Percentiles rank a stretch among this genome's conserved stretches.
These are phyloP conservation scores for Aspergillus sp. DNA, from an alignment of 2,329 filamentous ascomycete species.

Conservation along the genomic window DNA sequence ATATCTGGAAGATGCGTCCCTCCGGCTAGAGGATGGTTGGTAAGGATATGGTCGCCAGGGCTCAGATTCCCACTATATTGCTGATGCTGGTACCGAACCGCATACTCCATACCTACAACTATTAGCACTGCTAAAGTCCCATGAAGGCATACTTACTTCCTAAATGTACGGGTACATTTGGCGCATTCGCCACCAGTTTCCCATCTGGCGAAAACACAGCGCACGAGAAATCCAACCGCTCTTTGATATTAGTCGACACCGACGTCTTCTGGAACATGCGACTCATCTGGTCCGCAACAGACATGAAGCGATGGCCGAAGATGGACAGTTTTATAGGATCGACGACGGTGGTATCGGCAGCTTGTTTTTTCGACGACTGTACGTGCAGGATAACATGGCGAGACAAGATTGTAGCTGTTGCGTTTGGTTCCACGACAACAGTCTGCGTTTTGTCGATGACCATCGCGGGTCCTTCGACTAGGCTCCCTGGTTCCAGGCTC, in stretches of 20 bases:
- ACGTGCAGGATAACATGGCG: conserved; percentile 68
- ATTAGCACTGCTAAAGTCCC: no score
- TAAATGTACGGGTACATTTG: conserved; percentile 77
- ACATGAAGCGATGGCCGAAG: conserved; percentile 59
- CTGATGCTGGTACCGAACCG: conserved; percentile 73
- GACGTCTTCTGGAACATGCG: conserved; percentile 58
- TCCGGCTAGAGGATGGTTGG: conserved; percentile 81
- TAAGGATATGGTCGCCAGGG: conserved; percentile 77
- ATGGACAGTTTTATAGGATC: conserved; percentile 56
- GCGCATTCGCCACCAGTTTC: conserved; percentile 68
- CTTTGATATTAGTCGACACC: conserved; percentile 71
- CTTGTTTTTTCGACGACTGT: conserved; percentile 74
- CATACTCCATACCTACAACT: conserved; percentile 66
- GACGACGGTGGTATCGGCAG: conserved; percentile 28
- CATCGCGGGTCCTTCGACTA: conserved; percentile 68
- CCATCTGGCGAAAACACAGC: conserved; percentile 76
- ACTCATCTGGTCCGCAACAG: conserved; percentile 61
- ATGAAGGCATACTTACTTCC: conserved; percentile 39
- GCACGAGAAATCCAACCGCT: conserved; percentile 82
- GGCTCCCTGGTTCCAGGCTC: conserved; percentile 32
- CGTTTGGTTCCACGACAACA: conserved; percentile 79
- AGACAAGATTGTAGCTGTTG: conserved; percentile 55
- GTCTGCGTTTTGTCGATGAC: conserved; percentile 75
- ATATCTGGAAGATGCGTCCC: conserved; percentile 84
- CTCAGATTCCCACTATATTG: conserved; percentile 79